Evolutionary conservation across 371 early-diverging fungal genomes (phyloP), one percentile per base, ranked within the genome.

Genomic region (Lichtheimia corymbifera): DNA sequence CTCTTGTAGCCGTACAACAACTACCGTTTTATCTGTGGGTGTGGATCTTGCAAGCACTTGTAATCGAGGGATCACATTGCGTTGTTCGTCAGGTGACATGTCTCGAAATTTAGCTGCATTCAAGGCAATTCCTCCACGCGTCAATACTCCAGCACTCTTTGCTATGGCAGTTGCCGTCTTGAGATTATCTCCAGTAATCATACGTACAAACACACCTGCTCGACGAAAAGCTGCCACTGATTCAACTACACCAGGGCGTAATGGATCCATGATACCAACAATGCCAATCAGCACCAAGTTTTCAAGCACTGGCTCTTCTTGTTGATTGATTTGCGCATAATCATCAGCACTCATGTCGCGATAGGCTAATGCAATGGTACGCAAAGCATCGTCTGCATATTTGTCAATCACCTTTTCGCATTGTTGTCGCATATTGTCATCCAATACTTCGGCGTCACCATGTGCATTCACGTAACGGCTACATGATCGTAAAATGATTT

Each of bases 171-270:
- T 83, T 4, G 99, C 97, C 1, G 96, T 97, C 44, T 88, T 84
- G 28, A 93, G 67, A 71, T 95, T 94, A 79, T 98, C 99, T 58
- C 99, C 99, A 0, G 99, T 98, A 52, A 97, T 94, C 96, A 98
- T 97, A 20, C 93, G 89, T 20, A 97, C 94, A 71, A 85, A 82
- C 13, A 97, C 93, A 60, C 97, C 97, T 20, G 98, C 97, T 54
- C 83, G 81, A 60, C 88, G 84, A 70, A 94, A 95, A 43, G 80
- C 81, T 28, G 75, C 79, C 7, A 97, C 93, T 24, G 95, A 90
- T 66, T 87, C 89, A 20, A 86, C 84, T 4, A 96, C 97, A 62
- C 91, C 94, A 22, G 90, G 88, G 50, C 96, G 87, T 40, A 95
- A 83, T n/a, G 96, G 97, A 76, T 97, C 98, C 83, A 90, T 79